Conservation (phyloP, 768 basidiomycete genomes). For the Krasilnikovozyma curviuscula region DNA sequence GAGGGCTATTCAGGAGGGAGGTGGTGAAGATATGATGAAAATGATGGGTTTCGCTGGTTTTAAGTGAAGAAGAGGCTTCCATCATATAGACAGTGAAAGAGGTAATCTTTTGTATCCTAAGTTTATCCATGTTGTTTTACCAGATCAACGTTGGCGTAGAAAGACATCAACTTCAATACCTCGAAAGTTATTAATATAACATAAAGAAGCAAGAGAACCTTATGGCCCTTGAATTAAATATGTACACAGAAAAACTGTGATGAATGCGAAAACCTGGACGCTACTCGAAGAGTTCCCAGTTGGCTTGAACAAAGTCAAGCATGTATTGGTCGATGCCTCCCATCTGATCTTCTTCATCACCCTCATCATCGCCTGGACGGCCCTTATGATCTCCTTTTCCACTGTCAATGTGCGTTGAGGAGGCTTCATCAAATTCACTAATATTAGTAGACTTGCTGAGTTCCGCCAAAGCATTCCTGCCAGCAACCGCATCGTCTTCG, state of each 20-base stretch:
- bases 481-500: constrained; percentile 60
- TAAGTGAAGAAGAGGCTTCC: too few relatives aligned
- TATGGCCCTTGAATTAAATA: too few relatives aligned
- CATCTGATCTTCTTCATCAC: constrained; percentile 23
- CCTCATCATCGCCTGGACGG: constrained; percentile 19
- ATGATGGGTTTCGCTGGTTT: constrained; percentile 90
- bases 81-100: too few relatives aligned
- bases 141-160: too few relatives aligned
- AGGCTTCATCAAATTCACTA: constrained; percentile 18
- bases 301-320: neutral
- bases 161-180: too few relatives aligned
- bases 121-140: too few relatives aligned
- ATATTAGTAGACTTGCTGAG: too few relatives aligned
- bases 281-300: neutral
- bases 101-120: too few relatives aligned
- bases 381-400: constrained; percentile 31
- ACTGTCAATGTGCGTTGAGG: constrained; percentile 27
- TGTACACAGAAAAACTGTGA: too few relatives aligned
- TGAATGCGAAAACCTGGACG: too few relatives aligned
- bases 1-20: constrained; percentile 27
- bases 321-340: neutral
- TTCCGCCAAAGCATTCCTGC: constrained; percentile 32
- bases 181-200: too few relatives aligned
- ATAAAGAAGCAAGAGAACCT: too few relatives aligned
- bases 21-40: constrained; percentile 46